A percentile compares a stretch with the other conserved stretches of the same genome.
Conservation (phyloP, 139 green algal species). For the Auxenochlorella pyrenoidosa region DNA sequence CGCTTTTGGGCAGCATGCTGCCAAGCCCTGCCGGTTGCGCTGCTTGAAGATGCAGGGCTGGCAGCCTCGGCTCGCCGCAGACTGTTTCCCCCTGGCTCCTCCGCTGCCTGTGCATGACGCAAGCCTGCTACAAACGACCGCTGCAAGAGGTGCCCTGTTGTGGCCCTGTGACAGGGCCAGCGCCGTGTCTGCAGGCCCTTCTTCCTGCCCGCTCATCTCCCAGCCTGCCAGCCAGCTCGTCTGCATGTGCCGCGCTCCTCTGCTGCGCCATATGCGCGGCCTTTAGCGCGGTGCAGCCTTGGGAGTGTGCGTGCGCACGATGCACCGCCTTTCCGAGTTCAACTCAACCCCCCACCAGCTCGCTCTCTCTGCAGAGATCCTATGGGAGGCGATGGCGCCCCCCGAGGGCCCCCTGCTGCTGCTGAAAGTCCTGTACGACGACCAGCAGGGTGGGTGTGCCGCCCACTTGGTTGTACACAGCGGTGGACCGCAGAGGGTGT, state of each 20-base stretch:
- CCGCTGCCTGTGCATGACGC: neutral
- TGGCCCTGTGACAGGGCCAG: too few species aligned
- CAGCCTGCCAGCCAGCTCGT: too few species aligned
- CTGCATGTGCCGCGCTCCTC: neutral
- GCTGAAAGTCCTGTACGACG: slow-evolving; percentile 8
- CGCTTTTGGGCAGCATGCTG: neutral
- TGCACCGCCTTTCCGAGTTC: neutral
- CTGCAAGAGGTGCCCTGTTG: too few species aligned
- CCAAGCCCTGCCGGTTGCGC: neutral
- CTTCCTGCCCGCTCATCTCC: too few species aligned
- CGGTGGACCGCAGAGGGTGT: too few species aligned
- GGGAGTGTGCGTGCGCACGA: too few species aligned
- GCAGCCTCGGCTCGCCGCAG: neutral
- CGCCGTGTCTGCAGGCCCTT: too few species aligned
- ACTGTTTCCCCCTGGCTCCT: neutral
- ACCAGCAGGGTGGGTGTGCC: neutral
- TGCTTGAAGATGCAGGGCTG: neutral
- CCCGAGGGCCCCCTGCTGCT: neutral
- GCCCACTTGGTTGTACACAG: too few species aligned
- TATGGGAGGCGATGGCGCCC: neutral
- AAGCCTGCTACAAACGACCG: too few species aligned
- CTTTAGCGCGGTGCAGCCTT: too few species aligned
- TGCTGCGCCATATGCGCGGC: neutral
- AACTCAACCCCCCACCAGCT: neutral
- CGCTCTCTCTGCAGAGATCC: neutral